Evolutionary conservation across 148 eudicot genomes (phyloP), one percentile per base, ranked within the genome.

Genomic region (Chenopodium quinoa): DNA sequence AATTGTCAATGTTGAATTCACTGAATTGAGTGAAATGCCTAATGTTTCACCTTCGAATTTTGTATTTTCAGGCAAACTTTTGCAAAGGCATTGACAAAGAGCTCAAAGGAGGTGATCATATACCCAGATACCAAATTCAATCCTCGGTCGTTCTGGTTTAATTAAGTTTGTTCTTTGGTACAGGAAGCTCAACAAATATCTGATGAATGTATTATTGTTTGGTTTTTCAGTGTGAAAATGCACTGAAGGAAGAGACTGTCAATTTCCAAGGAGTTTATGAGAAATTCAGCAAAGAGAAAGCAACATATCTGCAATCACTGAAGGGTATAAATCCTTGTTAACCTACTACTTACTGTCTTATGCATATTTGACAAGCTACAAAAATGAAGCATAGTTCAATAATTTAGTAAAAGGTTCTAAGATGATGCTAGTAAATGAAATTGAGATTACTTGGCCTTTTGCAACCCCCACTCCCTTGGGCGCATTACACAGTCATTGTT

Each of bases 71-170:
- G 99, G 89, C 93, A 92, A 83, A 82, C 84, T 80, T 90, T 92
- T 85, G 97, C 90, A 1, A 93, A 91, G 88, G 91, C 92, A 56
- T 87, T 93, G 77, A 87, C 90, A 29, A 95, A 90, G 88, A 93
- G 92, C 89, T 92, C 93, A 68, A 95, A 93, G 89, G 99, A 95
- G 99, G 99, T 93, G 48, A 60, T 29, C 17, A 14, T 3, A 40
- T 54, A 68, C 23, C 19, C 40, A 34, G 40, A 27, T 20, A 63
- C 63, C 20, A 60, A 19, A 56, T 71, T 34, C 47, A 31, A 17
- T 56, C 71, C 27, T 81, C 12, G 34, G 54, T 2, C 60, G 65
- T 44, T 4, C 8, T 63, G 1, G n/a, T 56, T 67, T 70, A 54
- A 9, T 19, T 25, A 14, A 46, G 76, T 12, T 50, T 31, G 4